Percentiles rank a stretch among this genome's conserved stretches.
These are phyloP conservation scores for Solanum hybrid DNA, from an alignment of 305 asterid species.

Conservation along the genomic window DNA sequence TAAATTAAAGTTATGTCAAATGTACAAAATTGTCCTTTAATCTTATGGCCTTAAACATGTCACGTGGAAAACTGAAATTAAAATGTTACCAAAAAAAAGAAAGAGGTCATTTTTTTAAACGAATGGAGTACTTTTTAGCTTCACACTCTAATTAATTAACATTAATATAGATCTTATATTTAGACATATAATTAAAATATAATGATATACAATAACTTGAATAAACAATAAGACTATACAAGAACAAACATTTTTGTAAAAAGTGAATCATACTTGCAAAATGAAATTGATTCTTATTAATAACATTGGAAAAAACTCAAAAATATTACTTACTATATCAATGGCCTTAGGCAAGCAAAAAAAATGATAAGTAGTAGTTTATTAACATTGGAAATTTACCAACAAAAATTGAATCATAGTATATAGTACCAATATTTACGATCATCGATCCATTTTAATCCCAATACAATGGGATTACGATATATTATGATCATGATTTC, in stretches of 20 bases:
- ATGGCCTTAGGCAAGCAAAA: background rate
- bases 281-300: background rate
- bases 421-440: background rate
- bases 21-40: too few relatives aligned
- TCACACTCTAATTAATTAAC: background rate
- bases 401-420: background rate
- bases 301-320: background rate
- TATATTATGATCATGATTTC: background rate
- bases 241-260: background rate
- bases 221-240: background rate
- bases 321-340: background rate
- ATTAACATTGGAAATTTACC: background rate
- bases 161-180: background rate
- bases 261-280: background rate
- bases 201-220: background rate
- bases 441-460: background rate
- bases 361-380: background rate
- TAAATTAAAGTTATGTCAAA: too few relatives aligned
- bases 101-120: too few relatives aligned
- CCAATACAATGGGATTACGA: background rate
- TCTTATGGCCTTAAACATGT: too few relatives aligned
- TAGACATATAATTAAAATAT: background rate
- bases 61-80: too few relatives aligned
- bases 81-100: too few relatives aligned
- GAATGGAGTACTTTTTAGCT: background rate